phyloP scores from a whole-genome alignment of 169 alveolate genomes.

The Babesia sp. region DNA sequence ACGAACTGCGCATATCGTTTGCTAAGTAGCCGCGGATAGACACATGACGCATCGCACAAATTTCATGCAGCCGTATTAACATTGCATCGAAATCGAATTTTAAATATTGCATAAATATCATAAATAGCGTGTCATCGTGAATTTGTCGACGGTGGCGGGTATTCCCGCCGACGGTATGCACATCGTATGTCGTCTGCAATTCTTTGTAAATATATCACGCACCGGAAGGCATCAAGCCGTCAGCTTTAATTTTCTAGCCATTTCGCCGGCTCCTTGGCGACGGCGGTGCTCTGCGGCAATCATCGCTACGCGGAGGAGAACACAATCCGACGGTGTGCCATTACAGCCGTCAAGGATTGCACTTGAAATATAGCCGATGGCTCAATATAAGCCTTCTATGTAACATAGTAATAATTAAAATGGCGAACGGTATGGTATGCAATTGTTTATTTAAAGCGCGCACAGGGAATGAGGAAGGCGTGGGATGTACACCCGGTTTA shows the following conservation, averaged over 20 bases:
- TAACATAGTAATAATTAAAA: neutral
- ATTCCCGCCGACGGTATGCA: neutral
- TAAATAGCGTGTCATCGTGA: neutral
- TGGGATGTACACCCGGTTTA: constrained; percentile 54
- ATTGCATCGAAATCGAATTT: neutral
- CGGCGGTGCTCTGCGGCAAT: neutral
- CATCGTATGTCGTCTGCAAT: neutral
- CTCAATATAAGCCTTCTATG: neutral
- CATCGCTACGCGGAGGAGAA: neutral
- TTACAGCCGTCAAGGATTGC: neutral
- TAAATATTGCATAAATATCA: neutral
- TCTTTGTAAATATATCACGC: neutral
- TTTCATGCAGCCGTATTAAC: constrained; percentile 5
- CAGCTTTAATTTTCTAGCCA: neutral
- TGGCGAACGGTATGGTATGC: constrained; percentile 7
- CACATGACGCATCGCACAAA: neutral
- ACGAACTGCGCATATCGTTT: constrained; percentile 77
- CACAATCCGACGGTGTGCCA: neutral
- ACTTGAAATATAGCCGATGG: neutral
- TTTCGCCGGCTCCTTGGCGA: neutral
- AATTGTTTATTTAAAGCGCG: neutral
- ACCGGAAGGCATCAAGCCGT: neutral
- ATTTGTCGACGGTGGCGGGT: neutral
- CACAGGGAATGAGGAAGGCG: constrained; percentile 28
- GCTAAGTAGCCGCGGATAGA: constrained; percentile 36